A percentile compares a stretch with the other conserved stretches of the same genome.
Evolutionary conservation across 768 basidiomycete genomes (phyloP).

Genomic region (Xerocomus potaroensis): DNA sequence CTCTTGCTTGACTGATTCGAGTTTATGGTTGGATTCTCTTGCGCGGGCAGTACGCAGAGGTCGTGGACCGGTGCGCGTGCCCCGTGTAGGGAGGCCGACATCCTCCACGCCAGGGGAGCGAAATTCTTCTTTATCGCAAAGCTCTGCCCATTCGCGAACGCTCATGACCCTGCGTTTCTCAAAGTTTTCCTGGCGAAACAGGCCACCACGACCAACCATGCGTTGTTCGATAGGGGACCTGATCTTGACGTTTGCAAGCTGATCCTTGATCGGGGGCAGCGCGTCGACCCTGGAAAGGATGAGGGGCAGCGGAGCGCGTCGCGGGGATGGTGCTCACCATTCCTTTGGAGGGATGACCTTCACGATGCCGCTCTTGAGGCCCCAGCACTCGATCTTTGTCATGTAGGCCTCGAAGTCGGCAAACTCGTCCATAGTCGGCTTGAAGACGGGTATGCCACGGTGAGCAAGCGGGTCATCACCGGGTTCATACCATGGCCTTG

Average conservation of each 20-base stretch:
- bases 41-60: constrained; percentile 40
- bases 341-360: constrained; percentile 95
- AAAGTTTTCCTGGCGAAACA: constrained; percentile 88
- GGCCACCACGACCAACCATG: constrained; percentile 80
- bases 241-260: constrained; percentile 73
- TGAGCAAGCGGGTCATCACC: constrained; percentile 74
- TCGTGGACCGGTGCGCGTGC: constrained; percentile 34
- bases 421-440: constrained; percentile 90
- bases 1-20: constrained; percentile 50
- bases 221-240: constrained; percentile 90
- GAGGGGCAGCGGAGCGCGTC: constrained; percentile 15
- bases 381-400: constrained; percentile 86
- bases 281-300: constrained; percentile 53
- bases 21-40: constrained; percentile 35
- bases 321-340: constrained; percentile 56
- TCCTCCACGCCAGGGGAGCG: constrained; percentile 71
- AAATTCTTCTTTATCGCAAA: constrained; percentile 67
- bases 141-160: constrained; percentile 82
- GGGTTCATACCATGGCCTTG: constrained; percentile 68
- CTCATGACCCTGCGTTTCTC: constrained; percentile 83
- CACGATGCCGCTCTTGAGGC: constrained; percentile 84
- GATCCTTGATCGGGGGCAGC: constrained; percentile 67
- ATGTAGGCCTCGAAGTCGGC: constrained; percentile 89
- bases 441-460: constrained; percentile 95
- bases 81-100: constrained; percentile 49